Base-by-base conservation (phyloP, 108 stramenopile species). In the Cylindrotheca closterium region DNA sequence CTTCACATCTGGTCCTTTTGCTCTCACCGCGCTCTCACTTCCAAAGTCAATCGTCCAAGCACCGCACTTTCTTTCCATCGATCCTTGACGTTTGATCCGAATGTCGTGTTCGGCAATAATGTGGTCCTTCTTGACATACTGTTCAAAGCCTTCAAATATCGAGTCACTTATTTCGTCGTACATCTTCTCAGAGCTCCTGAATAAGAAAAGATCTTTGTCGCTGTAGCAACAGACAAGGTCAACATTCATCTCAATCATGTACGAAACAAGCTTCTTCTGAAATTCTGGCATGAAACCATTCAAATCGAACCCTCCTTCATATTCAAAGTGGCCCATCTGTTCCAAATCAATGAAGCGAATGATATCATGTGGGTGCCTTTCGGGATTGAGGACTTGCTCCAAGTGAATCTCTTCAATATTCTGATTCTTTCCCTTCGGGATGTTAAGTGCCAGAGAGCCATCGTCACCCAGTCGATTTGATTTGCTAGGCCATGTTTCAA, bases 221-320 rank as follows among this genome's bases (percentile, higher is more conserved):
- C 42, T 28, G 23, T 45, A 34, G 46, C 75, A 86, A 30, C 47
- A 78, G 21, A 64, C 64, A 37, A 83, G 47, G 32, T 67, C 74
- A 24, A 80, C 56, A 7, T 76, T 55, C 37, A 77, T 81, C 51
- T 86, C 86, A 37, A 77, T 51, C 26, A 67, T 56, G 61, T 79
- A 87, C 15, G 88, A 89, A 10, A 84, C 45, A 7, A 89, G 66
- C 25, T 86, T 73, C 15, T 69, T 47, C 46, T 81, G 70, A 60
- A 88, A 73, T 15, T 54, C 42, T 0, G 29, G 27, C 0, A 81
- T 23, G 55, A 60, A 82, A 4, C 31, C 15, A 25, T 8, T 15
- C 1, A 68, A 24, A 15, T 61, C 49, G 30, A 68, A 65, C 1
- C 61, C 60, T 32, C 26, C 42, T 4, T 37, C 32, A 18, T 57